phyloP scores from a whole-genome alignment of 2,329 filamentous ascomycete species.

The Fusarium sp. region DNA sequence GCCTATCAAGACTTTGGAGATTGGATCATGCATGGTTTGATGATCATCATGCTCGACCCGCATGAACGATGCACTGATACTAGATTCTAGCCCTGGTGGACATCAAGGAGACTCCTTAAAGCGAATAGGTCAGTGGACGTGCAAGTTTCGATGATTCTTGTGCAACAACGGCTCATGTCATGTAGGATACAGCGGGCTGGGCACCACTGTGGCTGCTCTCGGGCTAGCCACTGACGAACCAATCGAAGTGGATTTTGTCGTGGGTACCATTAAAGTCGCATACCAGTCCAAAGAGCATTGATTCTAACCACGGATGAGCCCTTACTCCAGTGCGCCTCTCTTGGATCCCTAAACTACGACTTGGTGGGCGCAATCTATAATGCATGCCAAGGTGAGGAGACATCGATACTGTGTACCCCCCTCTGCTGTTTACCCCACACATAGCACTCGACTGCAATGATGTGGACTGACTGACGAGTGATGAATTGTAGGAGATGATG shows the following conservation, averaged over 20 bases:
- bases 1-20: slow-evolving; percentile 43
- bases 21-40: slow-evolving; percentile 11
- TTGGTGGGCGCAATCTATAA: slow-evolving; percentile 71
- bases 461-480: slow-evolving; percentile 32
- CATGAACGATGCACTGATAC: slow-evolving; percentile 28
- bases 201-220: slow-evolving; percentile 72
- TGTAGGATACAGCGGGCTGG: slow-evolving; percentile 79
- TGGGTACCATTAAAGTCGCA: slow-evolving; percentile 53
- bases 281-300: slow-evolving; percentile 22
- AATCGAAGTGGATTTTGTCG: slow-evolving; percentile 79
- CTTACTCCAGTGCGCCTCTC: slow-evolving; percentile 74
- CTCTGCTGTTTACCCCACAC: slow-evolving; percentile 24
- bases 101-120: slow-evolving; percentile 47
- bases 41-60: slow-evolving; percentile 11
- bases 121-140: slow-evolving; percentile 47
- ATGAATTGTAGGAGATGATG: slow-evolving; percentile 50
- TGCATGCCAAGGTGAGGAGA: slow-evolving; percentile 63
- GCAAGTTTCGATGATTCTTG: slow-evolving; percentile 17
- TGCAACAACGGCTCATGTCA: slow-evolving; percentile 40
- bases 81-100: slow-evolving; percentile 50
- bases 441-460: slow-evolving; percentile 16
- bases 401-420: slow-evolving; percentile 30
- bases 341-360: slow-evolving; percentile 78
- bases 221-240: slow-evolving; percentile 66
- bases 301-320: slow-evolving; percentile 32